Evolutionary conservation across 23 red algal species (phyloP), one percentile per base, ranked within the genome.

Genomic region (Gracilaria gracilis): DNA sequence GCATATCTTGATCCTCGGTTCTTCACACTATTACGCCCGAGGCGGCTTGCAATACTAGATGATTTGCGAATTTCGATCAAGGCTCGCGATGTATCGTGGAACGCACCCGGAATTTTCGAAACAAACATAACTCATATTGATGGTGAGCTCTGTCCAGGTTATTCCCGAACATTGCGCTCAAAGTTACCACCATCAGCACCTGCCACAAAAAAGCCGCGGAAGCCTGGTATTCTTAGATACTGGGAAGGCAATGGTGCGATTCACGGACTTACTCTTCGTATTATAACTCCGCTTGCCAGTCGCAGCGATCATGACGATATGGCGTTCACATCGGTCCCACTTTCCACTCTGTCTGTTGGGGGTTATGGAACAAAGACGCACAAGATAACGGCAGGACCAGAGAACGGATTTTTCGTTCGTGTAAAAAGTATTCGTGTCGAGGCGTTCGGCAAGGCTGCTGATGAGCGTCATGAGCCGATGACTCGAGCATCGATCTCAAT

Each of bases 151-250:
- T 78, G 75, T 27, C 92, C 92, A 17, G 92, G 92, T 1, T 83
- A 87, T 77, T 79, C 82, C 12, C 65, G 83, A 42, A 82, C 55
- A 13, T 65, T 94, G 74, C 82, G 58, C 37, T 61, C 83, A 51
- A 86, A 87, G 46, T 83, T 94, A 14, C 92, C 92, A 9, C 92
- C 73, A 19, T 67, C 57, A 17, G 84, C 59, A n/a, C 92, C 92
- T 49, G 82, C 64, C 46, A 67, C 84, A 36, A 86, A 57, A 27
- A 53, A 75, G 17, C 83, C 92, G 32, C 33, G 75, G 35, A 88
- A 81, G 54, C 92, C 82, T 17, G 57, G 82, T 0, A 57, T 88
- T 59, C 46, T 94, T 25, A 24, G 84, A 13, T 94, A 94, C 53
- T 94, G 92, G 92, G 74, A 88, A 35, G 81, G 82, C 1, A 82